Base-by-base conservation (phyloP, 345 rosid species). In the Gossypium rotundifolium region DNA sequence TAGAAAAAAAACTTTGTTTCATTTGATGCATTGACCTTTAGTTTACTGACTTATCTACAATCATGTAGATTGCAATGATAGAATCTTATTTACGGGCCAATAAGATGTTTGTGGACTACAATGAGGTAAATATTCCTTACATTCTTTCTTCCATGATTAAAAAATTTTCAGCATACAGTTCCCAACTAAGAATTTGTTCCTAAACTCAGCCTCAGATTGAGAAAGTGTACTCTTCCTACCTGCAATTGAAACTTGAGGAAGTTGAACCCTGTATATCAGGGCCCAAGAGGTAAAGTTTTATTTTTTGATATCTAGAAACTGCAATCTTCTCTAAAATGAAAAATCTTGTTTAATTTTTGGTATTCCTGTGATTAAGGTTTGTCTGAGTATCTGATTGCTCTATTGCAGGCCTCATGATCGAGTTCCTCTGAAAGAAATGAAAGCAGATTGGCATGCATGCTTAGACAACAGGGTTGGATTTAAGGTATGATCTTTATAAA, bases 91-190 rank as follows among this genome's bases (percentile, higher is more conserved):
- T 94, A 79, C 90, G 97, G 78, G 97, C 93, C 23, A 91, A 91
- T 80, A 91, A 84, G 76, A 86, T 91, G 98, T 91, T 94, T 85
- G 93, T 90, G 66, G 96, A 94, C 84, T 94, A 94, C 79, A 85
- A 44, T 73, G 96, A 91, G 98, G 98, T 91, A 78, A 77, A 27
- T 59, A 20, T 49, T 14, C 18, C 38, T 18, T 65, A 13, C 11
- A 20, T 29, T 60, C 64, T 45, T 49, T 77, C 46, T 18, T 78
- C 17, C 38, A 72, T 57, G 42, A 17, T 45, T 48, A 58, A 33
- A 38, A 58, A 23, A 25, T 17, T 14, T 49, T 70, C 63, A 51
- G 57, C 33, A 69, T 82, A 20, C 61, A 22, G 22, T 42, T 48
- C 25, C 64, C 63, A 55, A 53, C 57, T 62, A 42, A 44, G 40